Evolutionary conservation across 2,329 filamentous ascomycete genomes (phyloP).

Genomic region (Cladobotryum mycophilum): DNA sequence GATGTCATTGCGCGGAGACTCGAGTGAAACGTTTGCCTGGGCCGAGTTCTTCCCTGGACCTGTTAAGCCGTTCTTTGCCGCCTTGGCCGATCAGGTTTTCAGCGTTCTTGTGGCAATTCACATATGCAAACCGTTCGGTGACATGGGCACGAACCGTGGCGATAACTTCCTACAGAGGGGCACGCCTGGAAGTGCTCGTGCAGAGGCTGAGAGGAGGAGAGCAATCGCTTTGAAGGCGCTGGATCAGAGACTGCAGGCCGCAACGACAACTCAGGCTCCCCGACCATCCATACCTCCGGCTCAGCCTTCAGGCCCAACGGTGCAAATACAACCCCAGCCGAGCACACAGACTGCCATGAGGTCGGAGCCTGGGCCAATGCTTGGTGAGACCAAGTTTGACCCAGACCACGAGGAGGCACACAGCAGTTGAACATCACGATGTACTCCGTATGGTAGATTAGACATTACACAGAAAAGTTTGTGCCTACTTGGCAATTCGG

Average conservation of each 20-base stretch:
- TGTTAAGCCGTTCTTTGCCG: slow-evolving; percentile 69
- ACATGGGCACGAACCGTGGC: slow-evolving; percentile 69
- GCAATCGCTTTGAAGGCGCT: slow-evolving; percentile 85
- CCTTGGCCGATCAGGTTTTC: slow-evolving; percentile 70
- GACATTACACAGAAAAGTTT: too few species aligned
- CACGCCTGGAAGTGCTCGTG: slow-evolving; percentile 64
- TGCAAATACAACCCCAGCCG: slow-evolving; percentile 51
- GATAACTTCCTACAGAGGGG: slow-evolving; percentile 48
- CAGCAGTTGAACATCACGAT: neutral
- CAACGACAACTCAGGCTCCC: slow-evolving; percentile 41
- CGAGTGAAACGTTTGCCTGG: slow-evolving; percentile 93
- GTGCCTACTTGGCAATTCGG: too few species aligned
- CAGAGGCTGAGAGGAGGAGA: slow-evolving; percentile 84
- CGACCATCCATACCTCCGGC: slow-evolving; percentile 28
- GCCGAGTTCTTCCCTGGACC: slow-evolving; percentile 90
- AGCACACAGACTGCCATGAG: slow-evolving; percentile 54
- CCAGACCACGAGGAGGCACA: slow-evolving; percentile 48
- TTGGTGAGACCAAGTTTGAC: slow-evolving; percentile 65
- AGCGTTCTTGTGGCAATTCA: slow-evolving; percentile 65
- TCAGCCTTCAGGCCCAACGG: slow-evolving; percentile 45
- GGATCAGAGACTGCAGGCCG: slow-evolving; percentile 86
- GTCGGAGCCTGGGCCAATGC: slow-evolving; percentile 46
- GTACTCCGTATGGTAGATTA: too few species aligned
- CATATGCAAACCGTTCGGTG: slow-evolving; percentile 81
- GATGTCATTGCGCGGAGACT: slow-evolving; percentile 71